Conservation (phyloP, 2,329 filamentous ascomycete genomes). For the Hypoxylon sp. region DNA sequence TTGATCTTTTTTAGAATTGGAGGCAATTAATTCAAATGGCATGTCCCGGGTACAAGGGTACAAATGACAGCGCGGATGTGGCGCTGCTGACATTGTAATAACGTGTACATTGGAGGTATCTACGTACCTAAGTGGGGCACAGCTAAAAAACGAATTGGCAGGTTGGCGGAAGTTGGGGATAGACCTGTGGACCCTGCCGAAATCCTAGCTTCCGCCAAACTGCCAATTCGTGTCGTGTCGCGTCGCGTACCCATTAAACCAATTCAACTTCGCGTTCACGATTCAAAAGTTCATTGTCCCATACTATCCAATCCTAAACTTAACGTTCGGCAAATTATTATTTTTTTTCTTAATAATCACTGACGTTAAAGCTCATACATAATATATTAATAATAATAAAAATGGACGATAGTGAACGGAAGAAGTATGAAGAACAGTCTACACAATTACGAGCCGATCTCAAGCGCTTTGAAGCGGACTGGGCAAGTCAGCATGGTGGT, state of each 20-base stretch:
- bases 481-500: conserved; percentile 73
- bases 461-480: conserved; percentile 81
- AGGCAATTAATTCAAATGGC: conserved; percentile 1
- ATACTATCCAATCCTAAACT: neutral
- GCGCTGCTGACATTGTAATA: conserved; percentile 17
- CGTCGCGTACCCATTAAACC: conserved; percentile 37
- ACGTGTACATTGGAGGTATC: neutral
- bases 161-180: neutral
- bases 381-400: conserved; percentile 5
- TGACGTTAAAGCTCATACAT: neutral
- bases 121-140: conserved; percentile 1
- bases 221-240: conserved; percentile 12
- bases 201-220: neutral
- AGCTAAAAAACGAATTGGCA: neutral
- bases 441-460: conserved; percentile 75
- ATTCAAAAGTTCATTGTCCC: conserved; percentile 9
- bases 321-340: neutral
- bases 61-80: neutral
- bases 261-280: conserved; percentile 27
- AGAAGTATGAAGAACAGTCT: conserved; percentile 65
- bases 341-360: neutral
- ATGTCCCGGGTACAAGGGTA: conserved; percentile 3
- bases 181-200: neutral
- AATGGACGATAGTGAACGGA: conserved; percentile 65
- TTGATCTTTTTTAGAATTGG: neutral